Percentiles rank a stretch among this genome's conserved stretches.
phyloP scores from a whole-genome alignment of 805 yeast genomes.

The Suhomyces prunicola region DNA sequence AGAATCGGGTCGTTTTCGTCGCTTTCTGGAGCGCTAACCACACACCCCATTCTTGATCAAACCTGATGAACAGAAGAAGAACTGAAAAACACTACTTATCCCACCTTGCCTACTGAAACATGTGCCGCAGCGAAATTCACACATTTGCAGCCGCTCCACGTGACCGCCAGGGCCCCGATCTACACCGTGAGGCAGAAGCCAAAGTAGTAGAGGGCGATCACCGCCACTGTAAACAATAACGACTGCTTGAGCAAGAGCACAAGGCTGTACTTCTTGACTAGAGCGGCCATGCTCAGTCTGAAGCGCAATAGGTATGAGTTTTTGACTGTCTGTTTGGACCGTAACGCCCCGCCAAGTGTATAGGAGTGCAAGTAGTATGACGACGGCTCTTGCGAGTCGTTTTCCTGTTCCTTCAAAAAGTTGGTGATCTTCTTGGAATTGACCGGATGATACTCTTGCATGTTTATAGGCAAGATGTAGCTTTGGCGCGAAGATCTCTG shows the following conservation, averaged over 20 bases:
- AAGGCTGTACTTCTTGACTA: slow-evolving; percentile 19
- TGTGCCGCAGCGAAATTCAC: not conserved
- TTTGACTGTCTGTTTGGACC: not conserved
- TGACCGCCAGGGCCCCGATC: not conserved
- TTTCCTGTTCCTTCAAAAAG: slow-evolving; percentile 29
- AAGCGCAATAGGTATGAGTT: not conserved
- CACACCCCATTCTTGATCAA: slow-evolving; percentile 61
- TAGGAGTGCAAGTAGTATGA: slow-evolving; percentile 9
- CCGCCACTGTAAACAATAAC: slow-evolving; percentile 14
- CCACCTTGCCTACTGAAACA: not conserved
- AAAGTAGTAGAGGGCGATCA: slow-evolving; percentile 18
- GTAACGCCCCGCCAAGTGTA: not conserved
- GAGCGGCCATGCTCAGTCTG: not conserved
- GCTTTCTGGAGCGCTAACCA: slow-evolving; percentile 47
- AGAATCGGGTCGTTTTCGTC: slow-evolving; percentile 53
- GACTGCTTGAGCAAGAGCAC: slow-evolving; percentile 17
- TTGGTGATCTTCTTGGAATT: slow-evolving; percentile 25
- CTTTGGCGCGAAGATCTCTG: slow-evolving; percentile 24
- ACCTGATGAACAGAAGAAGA: not conserved
- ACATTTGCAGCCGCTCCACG: not conserved
- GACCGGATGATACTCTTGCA: slow-evolving; percentile 12
- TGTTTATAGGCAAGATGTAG: slow-evolving; percentile 25
- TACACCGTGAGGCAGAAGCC: slow-evolving; percentile 21
- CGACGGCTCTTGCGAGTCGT: not conserved
- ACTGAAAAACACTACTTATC: not conserved